Conservation (phyloP, 192 early-diverging fungal genomes). For the Podila minutissima region DNA sequence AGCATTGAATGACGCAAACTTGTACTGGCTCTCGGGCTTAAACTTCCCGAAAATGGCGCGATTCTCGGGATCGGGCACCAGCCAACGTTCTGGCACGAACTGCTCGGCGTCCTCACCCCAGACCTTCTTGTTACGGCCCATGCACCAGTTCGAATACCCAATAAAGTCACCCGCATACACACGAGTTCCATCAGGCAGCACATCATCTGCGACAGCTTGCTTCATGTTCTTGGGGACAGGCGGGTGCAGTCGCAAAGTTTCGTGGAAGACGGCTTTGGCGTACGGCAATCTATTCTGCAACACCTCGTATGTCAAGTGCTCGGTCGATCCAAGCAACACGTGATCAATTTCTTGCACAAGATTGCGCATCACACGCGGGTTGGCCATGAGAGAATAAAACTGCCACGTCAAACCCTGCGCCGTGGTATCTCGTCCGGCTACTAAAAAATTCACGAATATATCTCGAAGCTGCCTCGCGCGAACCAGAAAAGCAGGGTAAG, state of each 20-base stretch:
- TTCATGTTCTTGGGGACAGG: slow-evolving; percentile 69
- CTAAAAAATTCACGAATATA: slow-evolving; percentile 58
- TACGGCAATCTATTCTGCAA: slow-evolving; percentile 33
- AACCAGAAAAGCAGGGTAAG: too few relatives aligned
- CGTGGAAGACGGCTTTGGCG: slow-evolving; percentile 47
- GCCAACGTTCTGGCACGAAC: slow-evolving; percentile 67
- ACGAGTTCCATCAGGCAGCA: slow-evolving; percentile 70
- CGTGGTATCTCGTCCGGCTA: slow-evolving; percentile 67
- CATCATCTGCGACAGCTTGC: slow-evolving; percentile 61
- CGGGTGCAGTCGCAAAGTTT: slow-evolving; percentile 73
- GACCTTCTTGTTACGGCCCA: slow-evolving; percentile 61
- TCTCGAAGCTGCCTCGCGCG: slow-evolving; percentile 30
- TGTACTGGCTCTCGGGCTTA: slow-evolving; percentile 43
- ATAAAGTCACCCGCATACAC: slow-evolving; percentile 64
- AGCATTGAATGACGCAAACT: slow-evolving; percentile 66
- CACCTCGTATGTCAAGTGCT: slow-evolving; percentile 22
- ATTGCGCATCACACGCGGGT: slow-evolving; percentile 48
- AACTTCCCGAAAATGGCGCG: slow-evolving; percentile 28
- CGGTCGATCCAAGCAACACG: slow-evolving; percentile 22
- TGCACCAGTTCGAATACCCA: slow-evolving; percentile 57
- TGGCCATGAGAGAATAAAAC: slow-evolving; percentile 55
- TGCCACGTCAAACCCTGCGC: slow-evolving; percentile 65
- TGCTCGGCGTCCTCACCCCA: slow-evolving; percentile 61
- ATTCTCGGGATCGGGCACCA: slow-evolving; percentile 6
- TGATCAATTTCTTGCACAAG: slow-evolving; percentile 52